A percentile compares a stretch with the other conserved stretches of the same genome.
These are phyloP conservation scores for Colletotrichum orbiculare DNA, from an alignment of 2,329 filamentous ascomycete genomes.

Conservation along the genomic window DNA sequence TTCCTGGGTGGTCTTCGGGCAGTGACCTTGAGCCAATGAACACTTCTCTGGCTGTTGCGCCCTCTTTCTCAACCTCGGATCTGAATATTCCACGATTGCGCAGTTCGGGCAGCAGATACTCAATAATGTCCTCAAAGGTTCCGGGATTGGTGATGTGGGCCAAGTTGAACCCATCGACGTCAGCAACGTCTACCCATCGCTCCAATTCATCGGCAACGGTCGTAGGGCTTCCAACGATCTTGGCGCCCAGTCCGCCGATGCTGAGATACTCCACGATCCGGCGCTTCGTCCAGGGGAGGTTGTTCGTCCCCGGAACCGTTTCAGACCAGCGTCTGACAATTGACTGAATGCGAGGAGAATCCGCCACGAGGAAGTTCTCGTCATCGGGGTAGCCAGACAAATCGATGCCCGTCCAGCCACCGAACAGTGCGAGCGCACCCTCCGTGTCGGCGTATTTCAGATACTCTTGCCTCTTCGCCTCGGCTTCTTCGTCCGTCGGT, in stretches of 20 bases:
- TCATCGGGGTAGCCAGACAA: slow-evolving; percentile 54
- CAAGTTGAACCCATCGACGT: slow-evolving; percentile 54
- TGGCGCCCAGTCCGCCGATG: slow-evolving; percentile 60
- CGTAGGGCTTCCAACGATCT: slow-evolving; percentile 56
- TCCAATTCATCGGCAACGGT: slow-evolving; percentile 58
- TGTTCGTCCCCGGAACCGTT: slow-evolving; percentile 32
- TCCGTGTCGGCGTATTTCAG: slow-evolving; percentile 56
- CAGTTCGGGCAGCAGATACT: slow-evolving; percentile 45
- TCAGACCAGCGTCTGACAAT: slow-evolving; percentile 37
- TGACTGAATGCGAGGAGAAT: slow-evolving; percentile 51
- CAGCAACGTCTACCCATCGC: slow-evolving; percentile 54
- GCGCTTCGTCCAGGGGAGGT: slow-evolving; percentile 64
- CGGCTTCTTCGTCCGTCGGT: slow-evolving; percentile 55
- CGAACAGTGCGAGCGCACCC: slow-evolving; percentile 56
- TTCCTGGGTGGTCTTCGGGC: slow-evolving; percentile 34
- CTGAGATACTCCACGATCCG: slow-evolving; percentile 66
- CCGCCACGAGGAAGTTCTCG: slow-evolving; percentile 56
- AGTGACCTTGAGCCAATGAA: slow-evolving; percentile 34
- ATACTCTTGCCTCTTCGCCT: slow-evolving; percentile 53
- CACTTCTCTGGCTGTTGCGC: slow-evolving; percentile 35
- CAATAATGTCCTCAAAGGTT: slow-evolving; percentile 46
- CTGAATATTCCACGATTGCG: slow-evolving; percentile 35
- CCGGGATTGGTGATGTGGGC: slow-evolving; percentile 56
- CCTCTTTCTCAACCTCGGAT: slow-evolving; percentile 30
- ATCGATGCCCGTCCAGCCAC: slow-evolving; percentile 59